Evolutionary conservation across 75 land plant species (phyloP), one percentile per base, ranked within the genome.

Genomic region (Selaginella moellendorffii): DNA sequence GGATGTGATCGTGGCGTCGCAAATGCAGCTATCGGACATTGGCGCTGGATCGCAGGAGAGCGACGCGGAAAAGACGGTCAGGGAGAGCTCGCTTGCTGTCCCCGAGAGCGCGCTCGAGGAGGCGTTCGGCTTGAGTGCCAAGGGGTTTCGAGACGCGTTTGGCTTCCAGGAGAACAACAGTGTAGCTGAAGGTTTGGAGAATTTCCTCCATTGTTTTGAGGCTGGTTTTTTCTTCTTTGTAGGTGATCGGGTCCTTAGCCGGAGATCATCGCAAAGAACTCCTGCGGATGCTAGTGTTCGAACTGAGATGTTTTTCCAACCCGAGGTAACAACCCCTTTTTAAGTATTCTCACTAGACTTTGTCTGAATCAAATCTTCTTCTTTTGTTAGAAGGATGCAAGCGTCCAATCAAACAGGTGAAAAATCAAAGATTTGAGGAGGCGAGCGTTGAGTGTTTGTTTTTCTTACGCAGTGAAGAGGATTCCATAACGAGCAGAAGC

Each of bases 201-300:
- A n/a, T n/a, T n/a, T n/a, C n/a, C n/a, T n/a, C n/a, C n/a, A 36
- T 36, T 14, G 46, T 36, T 36, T 36, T 36, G 46, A 5, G 46
- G 46, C 5, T 36, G 14, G 46, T 36, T 36, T 36, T 36, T 36
- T 5, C 14, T 36, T 36, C 46, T 36, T 46, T 46, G 18, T n/a
- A 21, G 59, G 59, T 56, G 59, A 56, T 19, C 5, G 59, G 24
- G 59, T 8, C 8, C 24, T 56, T 21, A 56, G 59, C n/a, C 21
- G 59, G 21, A 56, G 59, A 25, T 56, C 59, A 56, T 56, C 59
- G 5, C 59, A 56, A 56, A 5, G 59, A 25, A 56, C 59, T 21
- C 21, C 23, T 24, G 59, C 17, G n/a, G 59, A 56, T 56, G 59
- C n/a, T 9, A 8, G n/a, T 56, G 9, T 21, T 8, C 59, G 24